Conservation (phyloP, 1,139 yeast species). For the Groenewaldozyma sp. region DNA sequence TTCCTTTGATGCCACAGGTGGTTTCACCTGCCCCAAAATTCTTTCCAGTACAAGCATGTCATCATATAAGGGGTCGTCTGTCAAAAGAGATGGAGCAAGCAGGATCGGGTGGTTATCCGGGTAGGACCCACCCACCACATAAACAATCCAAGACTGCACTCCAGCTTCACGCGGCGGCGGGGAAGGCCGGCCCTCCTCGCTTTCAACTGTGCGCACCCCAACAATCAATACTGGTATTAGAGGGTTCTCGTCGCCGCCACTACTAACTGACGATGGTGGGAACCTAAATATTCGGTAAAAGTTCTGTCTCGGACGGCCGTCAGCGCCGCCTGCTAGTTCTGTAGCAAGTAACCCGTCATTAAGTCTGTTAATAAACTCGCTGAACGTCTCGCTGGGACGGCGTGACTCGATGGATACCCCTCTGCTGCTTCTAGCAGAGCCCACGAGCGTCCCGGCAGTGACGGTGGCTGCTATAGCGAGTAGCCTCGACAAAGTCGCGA, state of each 20-base stretch:
- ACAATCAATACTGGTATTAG: slow-evolving; percentile 46
- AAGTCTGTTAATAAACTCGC: slow-evolving; percentile 34
- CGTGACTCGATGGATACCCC: slow-evolving; percentile 16
- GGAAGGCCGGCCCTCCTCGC: slow-evolving; percentile 10
- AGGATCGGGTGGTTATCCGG: slow-evolving; percentile 41
- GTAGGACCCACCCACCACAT: slow-evolving; percentile 42
- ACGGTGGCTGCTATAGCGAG: slow-evolving; percentile 41
- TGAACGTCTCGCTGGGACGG: slow-evolving; percentile 23
- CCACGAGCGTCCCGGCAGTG: slow-evolving; percentile 37
- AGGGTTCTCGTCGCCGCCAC: slow-evolving; percentile 13
- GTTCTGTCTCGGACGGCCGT: slow-evolving; percentile 20
- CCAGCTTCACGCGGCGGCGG: slow-evolving; percentile 9
- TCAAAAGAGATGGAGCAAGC: slow-evolving; percentile 38
- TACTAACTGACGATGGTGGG: slow-evolving; percentile 23
- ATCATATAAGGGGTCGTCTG: slow-evolving; percentile 42
- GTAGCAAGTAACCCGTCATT: slow-evolving; percentile 33
- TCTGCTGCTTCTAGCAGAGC: slow-evolving; percentile 19
- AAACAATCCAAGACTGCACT: slow-evolving; percentile 40
- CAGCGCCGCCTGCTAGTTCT: slow-evolving; percentile 25
- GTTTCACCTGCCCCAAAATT: slow-evolving; percentile 38
- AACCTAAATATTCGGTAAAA: slow-evolving; percentile 50
- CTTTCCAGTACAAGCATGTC: slow-evolving; percentile 38
- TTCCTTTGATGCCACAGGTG: slow-evolving; percentile 35
- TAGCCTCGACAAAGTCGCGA: slow-evolving; percentile 36
- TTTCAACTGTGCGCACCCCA: slow-evolving; percentile 42